Evolutionary conservation across 306 rosid species (phyloP).

Genomic region (Malus domestica): DNA sequence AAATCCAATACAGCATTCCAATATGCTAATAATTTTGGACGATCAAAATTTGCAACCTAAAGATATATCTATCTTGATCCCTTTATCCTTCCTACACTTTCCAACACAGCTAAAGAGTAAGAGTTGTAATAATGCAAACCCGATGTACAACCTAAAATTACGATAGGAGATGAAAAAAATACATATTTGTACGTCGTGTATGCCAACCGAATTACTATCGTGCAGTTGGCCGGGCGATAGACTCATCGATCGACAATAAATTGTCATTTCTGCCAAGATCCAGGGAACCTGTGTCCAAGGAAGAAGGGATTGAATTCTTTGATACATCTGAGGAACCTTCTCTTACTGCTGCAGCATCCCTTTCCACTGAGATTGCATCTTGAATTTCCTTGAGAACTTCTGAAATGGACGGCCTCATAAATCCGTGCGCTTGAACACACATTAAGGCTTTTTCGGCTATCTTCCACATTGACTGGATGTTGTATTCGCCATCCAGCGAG

Average conservation of each 20-base stretch:
- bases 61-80: background rate
- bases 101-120: background rate
- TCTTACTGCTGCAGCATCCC: constrained; percentile 38
- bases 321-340: constrained; percentile 65
- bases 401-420: constrained; percentile 83
- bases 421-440: constrained; percentile 90
- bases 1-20: background rate
- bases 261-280: constrained; percentile 63
- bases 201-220: constrained; percentile 32
- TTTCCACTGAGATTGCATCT: constrained; percentile 79
- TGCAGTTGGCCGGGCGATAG: constrained; percentile 67
- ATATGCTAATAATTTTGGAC: background rate
- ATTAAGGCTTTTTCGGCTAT: constrained; percentile 95
- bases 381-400: constrained; percentile 97
- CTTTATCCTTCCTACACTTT: background rate
- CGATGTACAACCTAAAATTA: background rate
- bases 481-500: constrained; percentile 45
- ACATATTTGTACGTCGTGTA: background rate
- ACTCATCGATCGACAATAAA: constrained; percentile 66
- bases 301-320: constrained; percentile 60
- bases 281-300: constrained; percentile 53
- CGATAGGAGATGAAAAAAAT: background rate
- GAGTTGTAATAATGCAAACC: too few species aligned
- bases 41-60: background rate
- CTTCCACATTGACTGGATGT: constrained; percentile 97